Base-by-base conservation (phyloP, 352 stramenopile species). In the Phytophthora sp. region DNA sequence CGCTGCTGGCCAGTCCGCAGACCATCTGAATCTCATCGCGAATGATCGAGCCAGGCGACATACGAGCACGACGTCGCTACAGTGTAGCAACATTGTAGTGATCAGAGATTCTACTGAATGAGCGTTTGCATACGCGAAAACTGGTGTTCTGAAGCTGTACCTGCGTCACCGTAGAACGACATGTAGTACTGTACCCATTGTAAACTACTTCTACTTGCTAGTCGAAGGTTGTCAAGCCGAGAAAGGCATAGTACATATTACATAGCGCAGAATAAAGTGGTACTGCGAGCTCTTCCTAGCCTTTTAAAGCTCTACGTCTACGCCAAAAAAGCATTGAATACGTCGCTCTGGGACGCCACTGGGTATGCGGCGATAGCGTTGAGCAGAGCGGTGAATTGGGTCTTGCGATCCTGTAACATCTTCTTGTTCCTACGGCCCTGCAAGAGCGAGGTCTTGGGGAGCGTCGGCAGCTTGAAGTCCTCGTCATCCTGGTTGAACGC, bases 321-420 rank as follows among this genome's bases (percentile, higher is more conserved):
- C 9, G 63, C 78, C 44, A 88, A 64, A 52, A 91, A 91, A 16
- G 61, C 47, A 52, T 78, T 64, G 58, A 89, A 81, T 47, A 55
- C 67, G 36, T 70, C 57, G 78, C 76, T 91, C 30, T 80, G 67
- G 8, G 51, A 53, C 1, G 78, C 77, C 38, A 86, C 65, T 2
- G 80, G 80, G 63, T 93, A 66, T 49, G 69, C 41, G 7, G 80
- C 66, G 33, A 88, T 71, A 20, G 76, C 73, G 71, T 91, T 90
- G 9, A 93, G 69, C 23, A 91, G 76, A 30, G 69, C 63, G 11
- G 59, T 57, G 50, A 93, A 90, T 54, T 84, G 74, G 26, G 56
- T 71, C 56, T 88, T 75, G 59, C 84, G 84, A 16, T 89, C 80
- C 24, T 83, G 58, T 39, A 82, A 80, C 63, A 91, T 72, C 62